Evolutionary conservation across 805 yeast species (phyloP), one percentile per base, ranked within the genome.

Genomic region (Myxozyma melibiosi): DNA sequence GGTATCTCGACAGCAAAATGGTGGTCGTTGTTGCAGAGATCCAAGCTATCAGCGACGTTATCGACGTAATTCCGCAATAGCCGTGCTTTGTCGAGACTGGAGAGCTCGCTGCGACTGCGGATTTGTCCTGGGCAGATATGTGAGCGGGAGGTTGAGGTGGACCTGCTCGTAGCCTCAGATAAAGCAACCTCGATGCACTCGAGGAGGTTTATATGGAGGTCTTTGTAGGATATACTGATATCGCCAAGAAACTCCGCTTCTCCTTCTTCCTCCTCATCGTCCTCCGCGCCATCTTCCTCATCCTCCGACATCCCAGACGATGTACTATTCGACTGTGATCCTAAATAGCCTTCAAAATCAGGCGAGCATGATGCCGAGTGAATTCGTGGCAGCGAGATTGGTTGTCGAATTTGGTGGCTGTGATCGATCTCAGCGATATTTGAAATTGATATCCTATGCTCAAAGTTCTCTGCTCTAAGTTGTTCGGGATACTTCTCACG

Each of bases 21-120:
- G 46, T 71, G 70, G 3, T 72, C 57, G 1, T 66, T 65, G 45
- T 69, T 71, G 61, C 74, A 42, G 14, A 53, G 18, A 53, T 75
- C 78, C 18, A 75, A 58, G 68, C 78, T 72, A 1, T 71, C 67
- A 0, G 78, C 76, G 27, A 76, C 71, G 33, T 73, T 73, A 51
- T 74, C 75, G 2, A 75, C 60, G 48, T 70, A 77, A 16, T 67
- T 71, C 16, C 47, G 16, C 42, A 57, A 13, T 14, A 57, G 35
- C 3, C 38, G 39, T 4, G 48, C 33, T 33, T 20, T 24, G 34
- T 46, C 53, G 11, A 25, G 24, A 9, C 30, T 25, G 31, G 48
- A 39, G 4, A 51, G 46, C 1, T 30, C 40, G 22, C 38, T 27
- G 9, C 48, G 33, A 34, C 31, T 39, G 13, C 30, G 41, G 11